Evolutionary conservation across 345 rosid genomes (phyloP).

Genomic region (Lenwebbia sp.): DNA sequence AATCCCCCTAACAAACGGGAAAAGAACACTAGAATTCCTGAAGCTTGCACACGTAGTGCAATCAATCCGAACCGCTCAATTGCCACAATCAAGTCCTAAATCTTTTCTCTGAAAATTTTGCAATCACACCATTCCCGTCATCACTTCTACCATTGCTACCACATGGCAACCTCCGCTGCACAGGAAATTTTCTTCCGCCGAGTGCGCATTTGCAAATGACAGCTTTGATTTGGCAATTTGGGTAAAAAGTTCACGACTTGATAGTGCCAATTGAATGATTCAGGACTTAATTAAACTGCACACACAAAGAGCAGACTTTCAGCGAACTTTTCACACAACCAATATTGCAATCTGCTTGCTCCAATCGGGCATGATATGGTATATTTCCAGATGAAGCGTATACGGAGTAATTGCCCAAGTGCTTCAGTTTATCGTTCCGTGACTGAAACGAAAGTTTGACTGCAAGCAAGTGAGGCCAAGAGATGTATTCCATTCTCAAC

Average conservation of each 20-base stretch:
- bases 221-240: neutral
- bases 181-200: neutral
- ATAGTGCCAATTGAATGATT: neutral
- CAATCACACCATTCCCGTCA: neutral
- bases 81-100: neutral
- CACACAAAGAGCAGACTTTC: neutral
- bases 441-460: neutral
- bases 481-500: neutral
- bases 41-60: neutral
- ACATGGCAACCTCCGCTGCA: neutral
- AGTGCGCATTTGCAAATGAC: neutral
- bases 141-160: neutral
- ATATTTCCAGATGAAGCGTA: neutral
- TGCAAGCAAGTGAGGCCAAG: neutral
- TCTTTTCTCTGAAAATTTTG: neutral
- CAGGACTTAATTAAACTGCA: neutral
- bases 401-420: neutral
- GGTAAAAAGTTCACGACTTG: neutral
- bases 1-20: neutral
- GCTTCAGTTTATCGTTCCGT: neutral
- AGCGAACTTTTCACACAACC: neutral
- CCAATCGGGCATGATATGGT: neutral
- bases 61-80: neutral
- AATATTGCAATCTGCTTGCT: neutral
- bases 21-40: neutral